phyloP scores from a whole-genome alignment of 257 asterid species.

The Ocimum tenuiflorum region DNA sequence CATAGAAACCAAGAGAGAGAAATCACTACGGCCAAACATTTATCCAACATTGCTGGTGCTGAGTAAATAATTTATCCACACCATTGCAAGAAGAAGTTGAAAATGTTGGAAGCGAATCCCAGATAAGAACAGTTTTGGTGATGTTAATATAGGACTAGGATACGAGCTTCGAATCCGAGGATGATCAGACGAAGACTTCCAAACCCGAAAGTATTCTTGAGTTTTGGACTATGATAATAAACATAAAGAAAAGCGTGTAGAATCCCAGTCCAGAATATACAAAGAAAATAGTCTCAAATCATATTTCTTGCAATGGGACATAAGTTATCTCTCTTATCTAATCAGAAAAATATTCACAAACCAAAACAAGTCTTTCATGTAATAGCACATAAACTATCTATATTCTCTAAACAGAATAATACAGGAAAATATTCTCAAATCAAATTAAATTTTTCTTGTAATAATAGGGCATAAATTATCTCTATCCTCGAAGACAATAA shows the following conservation, averaged over 20 bases:
- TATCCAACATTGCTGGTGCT: background rate
- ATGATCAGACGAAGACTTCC: background rate
- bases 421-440: no score
- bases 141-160: background rate
- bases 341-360: no score
- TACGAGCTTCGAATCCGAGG: background rate
- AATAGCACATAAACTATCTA: no score
- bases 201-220: background rate
- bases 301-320: no score
- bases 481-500: no score
- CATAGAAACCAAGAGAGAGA: background rate
- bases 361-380: no score
- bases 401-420: no score
- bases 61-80: background rate
- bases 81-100: background rate
- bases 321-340: no score
- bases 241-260: background rate
- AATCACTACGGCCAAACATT: background rate
- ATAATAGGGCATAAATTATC: no score
- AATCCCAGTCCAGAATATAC: no score
- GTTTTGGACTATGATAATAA: background rate
- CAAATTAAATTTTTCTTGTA: no score
- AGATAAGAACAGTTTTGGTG: background rate
- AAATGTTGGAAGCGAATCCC: background rate
- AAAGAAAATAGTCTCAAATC: no score